phyloP scores from a whole-genome alignment of 495 filamentous ascomycete species.

The Tetracladium marchalianum region DNA sequence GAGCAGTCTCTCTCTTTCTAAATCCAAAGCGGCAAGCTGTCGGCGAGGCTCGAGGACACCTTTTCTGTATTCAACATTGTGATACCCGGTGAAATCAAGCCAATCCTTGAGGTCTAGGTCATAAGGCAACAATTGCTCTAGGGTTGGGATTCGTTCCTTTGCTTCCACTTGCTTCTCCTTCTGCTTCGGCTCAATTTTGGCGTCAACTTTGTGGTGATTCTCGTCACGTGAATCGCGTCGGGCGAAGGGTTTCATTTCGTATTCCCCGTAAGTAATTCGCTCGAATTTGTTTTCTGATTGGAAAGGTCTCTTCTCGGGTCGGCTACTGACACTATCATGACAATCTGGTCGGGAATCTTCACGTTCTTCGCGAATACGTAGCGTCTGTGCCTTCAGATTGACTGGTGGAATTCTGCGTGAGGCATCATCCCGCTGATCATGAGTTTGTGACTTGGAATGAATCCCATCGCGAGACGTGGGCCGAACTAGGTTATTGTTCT shows the following conservation, averaged over 20 bases:
- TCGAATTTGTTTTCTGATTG: conserved; percentile 5
- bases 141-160: conserved; percentile 1
- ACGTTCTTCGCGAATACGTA: conserved; percentile 3
- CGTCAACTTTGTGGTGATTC: background rate
- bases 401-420: background rate
- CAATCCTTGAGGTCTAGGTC: conserved; percentile 46
- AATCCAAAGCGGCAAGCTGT: conserved; percentile 33
- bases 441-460: background rate
- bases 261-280: conserved; percentile 2
- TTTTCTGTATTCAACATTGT: conserved; percentile 38
- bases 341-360: background rate
- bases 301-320: conserved; percentile 4
- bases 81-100: conserved; percentile 50
- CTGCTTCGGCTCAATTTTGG: background rate
- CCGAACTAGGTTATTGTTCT: conserved; percentile 1
- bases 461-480: conserved; percentile 5
- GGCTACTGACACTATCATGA: conserved; percentile 3
- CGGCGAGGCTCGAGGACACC: conserved; percentile 35
- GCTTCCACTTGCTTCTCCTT: conserved; percentile 1
- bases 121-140: conserved; percentile 7
- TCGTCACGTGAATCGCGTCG: conserved; percentile 9
- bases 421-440: conserved; percentile 2
- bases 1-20: conserved; percentile 26
- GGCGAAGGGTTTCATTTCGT: background rate
- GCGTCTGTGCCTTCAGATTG: conserved; percentile 3